Evolutionary conservation across 2,329 filamentous ascomycete genomes (phyloP), one percentile per base, ranked within the genome.

Genomic region (Bipolaris gigantea): DNA sequence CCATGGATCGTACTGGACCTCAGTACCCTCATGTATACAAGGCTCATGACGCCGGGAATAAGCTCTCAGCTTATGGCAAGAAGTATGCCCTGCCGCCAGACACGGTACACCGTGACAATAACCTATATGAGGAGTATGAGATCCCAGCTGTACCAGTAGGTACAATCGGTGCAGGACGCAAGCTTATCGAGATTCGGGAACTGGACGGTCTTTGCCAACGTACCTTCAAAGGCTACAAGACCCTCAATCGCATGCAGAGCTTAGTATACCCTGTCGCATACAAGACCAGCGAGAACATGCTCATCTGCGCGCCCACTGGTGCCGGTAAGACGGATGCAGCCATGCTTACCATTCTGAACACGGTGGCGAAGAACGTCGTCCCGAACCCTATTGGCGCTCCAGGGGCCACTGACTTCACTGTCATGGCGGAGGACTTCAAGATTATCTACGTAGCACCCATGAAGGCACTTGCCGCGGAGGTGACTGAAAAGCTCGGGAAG

Each of bases 361-460:
- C 90, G 0, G 87, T 99, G 53, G 86, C 89, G 1, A 92, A 96
- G 72, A 93, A 97, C 67, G 84, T 90, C 21, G 80, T 82, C 0
- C 93, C 94, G 0, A 92, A 86, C 62, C 93, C 92, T 0, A 81
- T 88, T 9, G 90, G 96, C 53, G 80, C 90, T 36, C 85, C 85
- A 0, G 79, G 85, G 49, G 86, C 89, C 0, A 86, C 82, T 0
- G 89, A 96, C 35, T 97, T 97, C 69, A 84, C 83, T 1, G 89
- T 96, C n/a, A 83, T 89, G 53, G 78, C 85, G 0, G 89, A 96
- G 48, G 90, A 96, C 65, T 97, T 97, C 82, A 97, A 99, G 76
- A 93, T 99, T 65, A 92, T 99, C 52, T 99, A 99, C 65, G 94
- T 99, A 36, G 94, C 95, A 1, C 95, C 94, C 0, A 99, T 99